Conservation (phyloP, 495 filamentous ascomycete genomes). For the Penicillium mononematosum region DNA sequence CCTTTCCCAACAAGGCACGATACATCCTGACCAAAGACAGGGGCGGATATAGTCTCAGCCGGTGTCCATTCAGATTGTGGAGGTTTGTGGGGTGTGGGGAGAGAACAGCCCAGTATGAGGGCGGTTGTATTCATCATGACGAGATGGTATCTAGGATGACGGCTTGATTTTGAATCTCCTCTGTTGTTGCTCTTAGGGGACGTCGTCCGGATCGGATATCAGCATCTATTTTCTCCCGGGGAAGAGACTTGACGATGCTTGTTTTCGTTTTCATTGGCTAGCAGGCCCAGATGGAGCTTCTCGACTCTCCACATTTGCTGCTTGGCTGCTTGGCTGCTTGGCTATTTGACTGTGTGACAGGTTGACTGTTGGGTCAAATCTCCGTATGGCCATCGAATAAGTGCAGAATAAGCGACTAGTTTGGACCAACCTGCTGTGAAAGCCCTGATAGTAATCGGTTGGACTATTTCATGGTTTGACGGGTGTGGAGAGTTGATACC, state of each 20-base stretch:
- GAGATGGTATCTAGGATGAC: neutral
- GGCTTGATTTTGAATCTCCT: neutral
- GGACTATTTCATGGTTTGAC: too few relatives aligned
- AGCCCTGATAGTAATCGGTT: neutral
- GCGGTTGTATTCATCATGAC: neutral
- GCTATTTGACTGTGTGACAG: neutral
- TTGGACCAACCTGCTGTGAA: neutral
- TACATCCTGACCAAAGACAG: neutral
- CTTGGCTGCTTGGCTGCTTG: neutral
- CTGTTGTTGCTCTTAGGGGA: neutral
- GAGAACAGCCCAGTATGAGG: neutral
- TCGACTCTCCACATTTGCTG: neutral
- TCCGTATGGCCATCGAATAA: neutral
- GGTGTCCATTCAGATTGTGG: neutral
- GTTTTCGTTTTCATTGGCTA: neutral
- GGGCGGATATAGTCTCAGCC: neutral
- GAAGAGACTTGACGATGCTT: neutral
- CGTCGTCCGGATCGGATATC: neutral
- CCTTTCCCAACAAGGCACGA: neutral
- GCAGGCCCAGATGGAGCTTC: neutral
- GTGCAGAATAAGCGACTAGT: neutral
- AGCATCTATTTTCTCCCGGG: neutral
- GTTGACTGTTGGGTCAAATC: neutral
- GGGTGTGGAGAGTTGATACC: neutral
- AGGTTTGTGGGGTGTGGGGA: neutral